Percentiles rank a stretch among this genome's conserved stretches.
These are phyloP conservation scores for Sclerospora graminicola DNA, from an alignment of 352 stramenopile species.

Conservation along the genomic window DNA sequence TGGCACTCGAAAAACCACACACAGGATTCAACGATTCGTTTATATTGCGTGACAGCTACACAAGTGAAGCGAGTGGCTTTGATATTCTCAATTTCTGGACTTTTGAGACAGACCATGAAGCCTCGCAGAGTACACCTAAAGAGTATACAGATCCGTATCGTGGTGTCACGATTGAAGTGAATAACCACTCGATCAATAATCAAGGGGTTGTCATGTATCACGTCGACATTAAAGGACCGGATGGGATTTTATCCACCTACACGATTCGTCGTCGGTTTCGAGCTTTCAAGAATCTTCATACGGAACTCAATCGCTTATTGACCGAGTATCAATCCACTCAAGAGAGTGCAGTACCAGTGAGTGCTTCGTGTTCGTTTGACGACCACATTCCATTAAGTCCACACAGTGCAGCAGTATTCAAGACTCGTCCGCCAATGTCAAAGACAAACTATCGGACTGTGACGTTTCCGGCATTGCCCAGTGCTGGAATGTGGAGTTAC, in stretches of 20 bases:
- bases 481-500: slow-evolving; percentile 70
- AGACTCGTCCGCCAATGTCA: slow-evolving; percentile 20
- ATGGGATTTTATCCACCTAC: slow-evolving; percentile 72
- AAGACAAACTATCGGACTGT: slow-evolving; percentile 35
- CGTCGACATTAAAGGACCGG: slow-evolving; percentile 73
- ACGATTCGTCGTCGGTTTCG: slow-evolving; percentile 75
- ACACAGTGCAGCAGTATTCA: slow-evolving; percentile 22
- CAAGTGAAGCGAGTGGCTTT: slow-evolving; percentile 53
- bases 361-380: slow-evolving; percentile 1
- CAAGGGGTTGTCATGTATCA: slow-evolving; percentile 85
- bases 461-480: slow-evolving; percentile 51
- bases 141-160: slow-evolving; percentile 46
- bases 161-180: slow-evolving; percentile 57
- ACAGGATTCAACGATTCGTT: slow-evolving; percentile 13
- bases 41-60: slow-evolving; percentile 36
- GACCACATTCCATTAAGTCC: slow-evolving; percentile 35
- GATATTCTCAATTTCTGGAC: slow-evolving; percentile 52
- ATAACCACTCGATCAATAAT: slow-evolving; percentile 58
- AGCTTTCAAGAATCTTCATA: slow-evolving; percentile 73
- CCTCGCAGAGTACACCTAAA: slow-evolving; percentile 26
- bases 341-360: background rate
- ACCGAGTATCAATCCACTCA: slow-evolving; percentile 37
- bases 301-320: slow-evolving; percentile 49
- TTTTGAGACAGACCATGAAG: slow-evolving; percentile 29
- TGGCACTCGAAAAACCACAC: slow-evolving; percentile 30